Conservation (phyloP, 1,139 yeast species). For the Pneumocystis murina region DNA sequence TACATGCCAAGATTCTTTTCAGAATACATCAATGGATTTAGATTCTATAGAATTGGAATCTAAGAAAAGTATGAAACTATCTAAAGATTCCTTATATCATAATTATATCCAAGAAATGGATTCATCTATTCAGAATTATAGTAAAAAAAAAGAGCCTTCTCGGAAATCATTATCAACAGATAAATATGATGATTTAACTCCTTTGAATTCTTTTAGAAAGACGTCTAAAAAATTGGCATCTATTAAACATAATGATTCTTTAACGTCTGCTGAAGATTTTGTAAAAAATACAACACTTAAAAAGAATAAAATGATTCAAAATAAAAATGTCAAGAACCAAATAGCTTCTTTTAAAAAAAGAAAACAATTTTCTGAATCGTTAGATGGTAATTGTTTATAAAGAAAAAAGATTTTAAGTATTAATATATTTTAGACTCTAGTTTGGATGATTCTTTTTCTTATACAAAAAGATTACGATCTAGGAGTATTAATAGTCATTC, state of each 20-base stretch:
- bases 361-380: neutral
- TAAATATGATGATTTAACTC: neutral
- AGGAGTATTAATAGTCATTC: neutral
- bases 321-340: neutral
- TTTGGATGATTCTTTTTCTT: neutral
- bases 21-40: neutral
- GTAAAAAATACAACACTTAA: neutral
- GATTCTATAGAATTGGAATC: neutral
- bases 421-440: neutral
- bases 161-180: neutral
- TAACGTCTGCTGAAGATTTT: neutral
- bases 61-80: neutral
- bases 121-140: neutral
- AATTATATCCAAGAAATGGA: neutral
- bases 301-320: neutral
- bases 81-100: neutral
- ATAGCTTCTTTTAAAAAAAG: neutral
- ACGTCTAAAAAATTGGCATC: neutral
- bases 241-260: neutral
- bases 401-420: neutral
- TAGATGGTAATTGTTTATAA: neutral
- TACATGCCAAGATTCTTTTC: neutral
- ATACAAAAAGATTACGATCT: neutral
- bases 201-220: neutral
- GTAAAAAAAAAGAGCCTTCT: neutral